Conservation (phyloP, 768 basidiomycete species). For the Hebeloma cylindrosporum region DNA sequence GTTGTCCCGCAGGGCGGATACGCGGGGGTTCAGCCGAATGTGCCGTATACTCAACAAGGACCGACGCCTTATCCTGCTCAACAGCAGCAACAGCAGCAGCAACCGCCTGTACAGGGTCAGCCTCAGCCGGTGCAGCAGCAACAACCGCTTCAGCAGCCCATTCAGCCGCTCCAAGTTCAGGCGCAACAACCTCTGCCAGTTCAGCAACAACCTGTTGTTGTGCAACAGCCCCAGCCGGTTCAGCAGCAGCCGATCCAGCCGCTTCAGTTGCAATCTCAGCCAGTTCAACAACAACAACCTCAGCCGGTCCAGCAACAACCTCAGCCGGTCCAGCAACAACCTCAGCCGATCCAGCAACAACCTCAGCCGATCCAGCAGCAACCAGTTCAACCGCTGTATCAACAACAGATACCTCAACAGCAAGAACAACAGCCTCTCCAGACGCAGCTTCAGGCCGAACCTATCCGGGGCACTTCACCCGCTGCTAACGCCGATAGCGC, state of each 20-base stretch:
- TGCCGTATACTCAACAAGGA: constrained; percentile 38
- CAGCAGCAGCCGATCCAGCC: constrained; percentile 15
- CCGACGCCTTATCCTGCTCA: constrained; percentile 40
- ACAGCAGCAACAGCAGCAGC: constrained; percentile 20
- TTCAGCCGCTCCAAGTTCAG: constrained; percentile 14
- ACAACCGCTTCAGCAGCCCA: constrained; percentile 12
- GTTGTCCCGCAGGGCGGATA: constrained; percentile 29
- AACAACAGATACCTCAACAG: constrained; percentile 9
- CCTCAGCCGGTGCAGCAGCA: constrained; percentile 20
- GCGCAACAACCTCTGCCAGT: constrained; percentile 15
- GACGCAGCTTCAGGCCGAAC: too few relatives aligned
- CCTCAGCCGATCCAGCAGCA: constrained; percentile 19
- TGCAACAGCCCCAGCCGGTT: constrained; percentile 14
- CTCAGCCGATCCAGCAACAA: constrained; percentile 14
- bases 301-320: constrained; percentile 19
- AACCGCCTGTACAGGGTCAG: too few relatives aligned
- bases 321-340: constrained; percentile 20
- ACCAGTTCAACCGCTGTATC: constrained; percentile 16
- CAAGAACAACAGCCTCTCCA: constrained; percentile 15
- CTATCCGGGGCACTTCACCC: not conserved
- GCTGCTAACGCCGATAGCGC: constrained; percentile 10
- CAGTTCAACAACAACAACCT: constrained; percentile 11
- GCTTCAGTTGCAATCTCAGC: constrained; percentile 19
- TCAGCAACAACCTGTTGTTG: constrained; percentile 16
- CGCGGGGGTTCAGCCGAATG: constrained; percentile 34